Conservation (phyloP, 1,284 basidiomycete genomes). For the Moesziomyces sp. region DNA sequence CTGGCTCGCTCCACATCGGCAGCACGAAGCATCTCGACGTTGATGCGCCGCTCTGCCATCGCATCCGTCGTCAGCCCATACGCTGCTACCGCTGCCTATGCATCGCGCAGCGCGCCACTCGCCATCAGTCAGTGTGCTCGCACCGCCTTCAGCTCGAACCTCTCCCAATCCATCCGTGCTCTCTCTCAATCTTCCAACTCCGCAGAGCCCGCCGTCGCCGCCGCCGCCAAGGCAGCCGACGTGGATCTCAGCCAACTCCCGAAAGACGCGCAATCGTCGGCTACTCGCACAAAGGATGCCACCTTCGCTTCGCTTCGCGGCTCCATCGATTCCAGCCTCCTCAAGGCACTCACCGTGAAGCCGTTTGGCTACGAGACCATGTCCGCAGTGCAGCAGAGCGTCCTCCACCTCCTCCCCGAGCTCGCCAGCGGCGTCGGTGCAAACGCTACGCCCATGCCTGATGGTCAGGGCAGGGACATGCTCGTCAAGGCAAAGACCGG, state of each 20-base stretch:
- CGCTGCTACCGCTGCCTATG: not conserved
- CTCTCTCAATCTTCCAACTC: conserved; percentile 23
- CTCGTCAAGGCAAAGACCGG: conserved; percentile 68
- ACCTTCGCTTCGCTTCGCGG: conserved; percentile 55
- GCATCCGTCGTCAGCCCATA: conserved; percentile 7
- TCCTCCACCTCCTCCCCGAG: conserved; percentile 74
- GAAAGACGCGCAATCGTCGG: not conserved
- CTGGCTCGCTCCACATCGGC: conserved; percentile 19
- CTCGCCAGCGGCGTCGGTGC: conserved; percentile 56
- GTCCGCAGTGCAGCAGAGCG: conserved; percentile 85
- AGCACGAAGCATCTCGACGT: conserved; percentile 33
- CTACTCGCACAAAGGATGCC: conserved; percentile 28
- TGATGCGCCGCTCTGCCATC: conserved; percentile 17
- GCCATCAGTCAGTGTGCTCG: conserved; percentile 2
- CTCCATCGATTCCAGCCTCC: conserved; percentile 43
- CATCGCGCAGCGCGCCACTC: conserved; percentile 3
- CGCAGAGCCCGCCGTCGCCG: conserved; percentile 16
- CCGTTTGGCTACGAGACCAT: conserved; percentile 82
- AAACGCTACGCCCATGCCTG: conserved; percentile 28
- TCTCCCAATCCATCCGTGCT: conserved; percentile 18
- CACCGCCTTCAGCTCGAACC: conserved; percentile 2
- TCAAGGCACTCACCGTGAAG: conserved; percentile 67
- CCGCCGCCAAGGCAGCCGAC: conserved; percentile 2
- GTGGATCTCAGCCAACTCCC: not conserved
- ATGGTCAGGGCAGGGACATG: conserved; percentile 65